Evolutionary conservation across 306 rosid genomes (phyloP), one percentile per base, ranked within the genome.

Genomic region (Inga leiocalycina): DNA sequence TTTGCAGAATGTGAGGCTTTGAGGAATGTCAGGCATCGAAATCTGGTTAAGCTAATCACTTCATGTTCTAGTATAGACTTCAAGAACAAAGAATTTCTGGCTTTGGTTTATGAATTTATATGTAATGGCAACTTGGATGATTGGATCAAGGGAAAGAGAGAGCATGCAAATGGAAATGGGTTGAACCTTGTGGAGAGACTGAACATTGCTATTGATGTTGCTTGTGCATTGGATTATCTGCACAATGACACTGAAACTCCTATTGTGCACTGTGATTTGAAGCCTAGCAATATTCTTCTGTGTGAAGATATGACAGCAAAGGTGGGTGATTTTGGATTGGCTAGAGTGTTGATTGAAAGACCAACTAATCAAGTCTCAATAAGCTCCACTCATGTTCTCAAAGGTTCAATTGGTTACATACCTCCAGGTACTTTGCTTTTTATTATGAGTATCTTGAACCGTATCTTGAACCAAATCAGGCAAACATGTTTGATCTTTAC

Each of bases 371-470:
- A 86, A 72, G 82, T 74, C 65, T 86, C 89, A 46, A 72, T 90
- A 8, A 88, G 91, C 87, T 89, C 91, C 37, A 83, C 90, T 59
- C 82, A 84, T 82, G 87, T 79, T 73, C 90, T 94, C 3, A 88
- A 81, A 71, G 98, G 98, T 41, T 91, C 98, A 66, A 88, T 94
- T 2, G 98, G 97, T 19, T 94, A 92, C 86, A 92, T 91, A 76
- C 95, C 98, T 37, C 98, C 96, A 89, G 98, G 98, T 61, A 61
- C 35, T 61, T n/a, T 24, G 6, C 1, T 20, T 11, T 24, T 57
- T 57, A 57, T n/a, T 22, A 2, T 10, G 66, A 2, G 32, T 24
- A 61, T 24, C 37, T 61, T 61, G 68, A 24, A 61, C 10, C 35
- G 32, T 24, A 61, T 24, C 37, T 61, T 61, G 68, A 24, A 61